Evolutionary conservation across 2,329 filamentous ascomycete genomes (phyloP), one percentile per base, ranked within the genome.

Genomic region (Aureobasidium sp.): DNA sequence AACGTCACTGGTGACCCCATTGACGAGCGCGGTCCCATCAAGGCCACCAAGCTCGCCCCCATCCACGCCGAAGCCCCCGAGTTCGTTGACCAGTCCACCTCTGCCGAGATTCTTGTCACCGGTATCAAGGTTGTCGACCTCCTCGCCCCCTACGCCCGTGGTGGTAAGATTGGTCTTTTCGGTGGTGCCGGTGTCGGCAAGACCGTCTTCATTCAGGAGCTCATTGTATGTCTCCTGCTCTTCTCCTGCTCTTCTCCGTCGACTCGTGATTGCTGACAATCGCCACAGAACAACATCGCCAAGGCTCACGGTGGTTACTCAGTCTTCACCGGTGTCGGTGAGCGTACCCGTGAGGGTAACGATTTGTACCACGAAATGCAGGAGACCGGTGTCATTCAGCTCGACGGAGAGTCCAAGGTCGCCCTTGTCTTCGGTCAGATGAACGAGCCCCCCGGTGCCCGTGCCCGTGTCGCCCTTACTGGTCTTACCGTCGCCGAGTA

Each of bases 301-400:
- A 97, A 97, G 85, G 93, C 93, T 67, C 93, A 98, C 81, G 93
- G 93, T 95, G 93, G 93, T 95, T 98, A 95, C 88, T 98, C 93
- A 64, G 93, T 98, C 74, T 98, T 98, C 86, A 95, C 90, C 72
- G 93, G 93, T 91, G 93, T 98, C 78, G 93, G 93, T 75, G 93
- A 98, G 86, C 91, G 93, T 82, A 98, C 93, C 73, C 93, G 93
- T 89, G 93, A 98, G 85, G 93, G 93, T 84, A 98, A 98, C 85
- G 93, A 98, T 85, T 77, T 98, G 82, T 98, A 98, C 86, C 91
- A 98, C 80, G 93, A 98, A 84, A 98, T 98, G 93, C 93, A 97
- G 82, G 91, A 98, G 80, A 98, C 93, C 65, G 89, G 88, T 71
- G 93, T 98, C 83, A 98, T 98, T 77, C 85, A 98, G 77, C 89